phyloP scores from a whole-genome alignment of 208 protist genomes.

The Leishmania amazonensis region DNA sequence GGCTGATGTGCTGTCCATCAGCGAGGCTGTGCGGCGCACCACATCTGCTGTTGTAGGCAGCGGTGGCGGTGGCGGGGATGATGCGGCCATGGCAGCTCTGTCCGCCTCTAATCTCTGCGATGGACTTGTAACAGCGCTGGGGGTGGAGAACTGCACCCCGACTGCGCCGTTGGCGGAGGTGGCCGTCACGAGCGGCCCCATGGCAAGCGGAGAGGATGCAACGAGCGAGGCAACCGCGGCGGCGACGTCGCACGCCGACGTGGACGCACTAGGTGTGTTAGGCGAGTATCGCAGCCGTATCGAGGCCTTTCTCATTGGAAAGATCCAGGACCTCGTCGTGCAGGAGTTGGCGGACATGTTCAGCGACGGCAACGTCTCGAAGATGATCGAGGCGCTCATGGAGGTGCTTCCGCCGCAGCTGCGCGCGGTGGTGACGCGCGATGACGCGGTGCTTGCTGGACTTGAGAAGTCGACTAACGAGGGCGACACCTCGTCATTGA shows the following conservation, averaged over 20 bases:
- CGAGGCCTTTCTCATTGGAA: constrained; percentile 11
- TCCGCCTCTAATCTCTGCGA: background rate
- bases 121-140: background rate
- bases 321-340: constrained; percentile 42
- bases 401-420: constrained; percentile 19
- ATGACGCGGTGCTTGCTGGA: background rate
- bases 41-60: constrained; percentile 46
- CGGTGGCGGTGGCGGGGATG: constrained; percentile 8
- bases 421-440: constrained; percentile 8
- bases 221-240: background rate
- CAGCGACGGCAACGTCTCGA: constrained; percentile 55
- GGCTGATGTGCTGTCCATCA: constrained; percentile 52
- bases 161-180: background rate
- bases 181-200: background rate
- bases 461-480: background rate
- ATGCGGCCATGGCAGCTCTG: constrained; percentile 11
- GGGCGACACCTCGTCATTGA: background rate
- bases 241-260: background rate
- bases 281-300: constrained; percentile 9
- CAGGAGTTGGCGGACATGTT: constrained; percentile 45
- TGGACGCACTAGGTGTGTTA: background rate
- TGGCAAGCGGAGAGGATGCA: background rate
- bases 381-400: constrained; percentile 24
- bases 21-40: constrained; percentile 44
- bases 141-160: background rate